phyloP scores from a whole-genome alignment of 2,329 filamentous ascomycete species.

The Verticillium albo-atrum region DNA sequence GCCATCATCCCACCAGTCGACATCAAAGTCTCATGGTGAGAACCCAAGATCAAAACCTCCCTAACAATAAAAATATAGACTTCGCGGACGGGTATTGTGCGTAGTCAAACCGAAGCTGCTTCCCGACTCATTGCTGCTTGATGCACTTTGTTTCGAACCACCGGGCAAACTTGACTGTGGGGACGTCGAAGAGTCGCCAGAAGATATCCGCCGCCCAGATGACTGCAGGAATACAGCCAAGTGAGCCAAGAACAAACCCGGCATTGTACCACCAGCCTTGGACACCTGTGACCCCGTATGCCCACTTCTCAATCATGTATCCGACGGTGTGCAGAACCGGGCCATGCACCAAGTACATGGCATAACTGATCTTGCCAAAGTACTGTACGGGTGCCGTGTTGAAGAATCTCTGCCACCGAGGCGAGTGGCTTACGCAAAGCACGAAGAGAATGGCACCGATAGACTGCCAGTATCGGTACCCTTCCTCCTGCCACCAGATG shows the following conservation, averaged over 20 bases:
- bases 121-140: constrained; percentile 14
- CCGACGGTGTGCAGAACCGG: constrained; percentile 49
- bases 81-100: neutral
- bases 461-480: constrained; percentile 54
- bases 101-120: neutral
- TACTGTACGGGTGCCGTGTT: constrained; percentile 47
- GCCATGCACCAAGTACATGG: constrained; percentile 58
- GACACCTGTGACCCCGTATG: constrained; percentile 41
- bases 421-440: constrained; percentile 40
- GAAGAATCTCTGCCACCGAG: constrained; percentile 45
- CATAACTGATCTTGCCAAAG: constrained; percentile 56
- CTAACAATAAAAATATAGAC: neutral
- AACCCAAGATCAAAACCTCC: neutral
- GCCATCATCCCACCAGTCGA: neutral
- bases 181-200: constrained; percentile 50
- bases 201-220: constrained; percentile 54
- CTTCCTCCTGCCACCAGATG: constrained; percentile 40
- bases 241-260: constrained; percentile 41
- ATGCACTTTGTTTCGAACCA: constrained; percentile 46
- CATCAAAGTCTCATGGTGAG: neutral
- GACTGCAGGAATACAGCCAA: constrained; percentile 45
- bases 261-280: constrained; percentile 39
- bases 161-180: constrained; percentile 51
- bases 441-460: constrained; percentile 49
- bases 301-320: constrained; percentile 45